phyloP scores from a whole-genome alignment of 2,329 filamentous ascomycete genomes.

The Monosporascus sp. region DNA sequence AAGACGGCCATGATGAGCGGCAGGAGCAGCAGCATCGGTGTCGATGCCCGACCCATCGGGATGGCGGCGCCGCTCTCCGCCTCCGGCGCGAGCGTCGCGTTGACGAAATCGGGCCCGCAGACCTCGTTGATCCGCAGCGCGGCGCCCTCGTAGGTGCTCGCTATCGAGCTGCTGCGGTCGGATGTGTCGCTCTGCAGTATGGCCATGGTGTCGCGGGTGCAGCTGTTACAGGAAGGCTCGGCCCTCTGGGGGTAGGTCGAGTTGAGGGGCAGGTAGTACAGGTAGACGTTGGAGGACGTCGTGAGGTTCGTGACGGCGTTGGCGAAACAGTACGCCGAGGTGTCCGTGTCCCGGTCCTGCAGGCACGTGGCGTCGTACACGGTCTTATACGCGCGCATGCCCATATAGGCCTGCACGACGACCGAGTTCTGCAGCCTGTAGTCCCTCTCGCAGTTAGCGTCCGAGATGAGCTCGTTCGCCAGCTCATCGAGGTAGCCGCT shows the following conservation, averaged over 20 bases:
- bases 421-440: constrained; percentile 61
- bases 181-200: constrained; percentile 68
- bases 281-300: constrained; percentile 66
- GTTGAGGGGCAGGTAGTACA: constrained; percentile 84
- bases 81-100: constrained; percentile 44
- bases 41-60: constrained; percentile 12
- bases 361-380: constrained; percentile 80
- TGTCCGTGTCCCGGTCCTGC: constrained; percentile 49
- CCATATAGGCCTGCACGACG: constrained; percentile 70
- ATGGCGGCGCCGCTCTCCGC: constrained; percentile 16
- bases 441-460: constrained; percentile 67
- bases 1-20: constrained; percentile 17
- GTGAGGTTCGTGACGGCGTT: constrained; percentile 74
- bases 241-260: constrained; percentile 61
- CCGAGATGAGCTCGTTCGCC: constrained; percentile 58
- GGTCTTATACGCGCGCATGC: constrained; percentile 70
- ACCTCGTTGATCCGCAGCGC: constrained; percentile 68
- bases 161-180: constrained; percentile 62
- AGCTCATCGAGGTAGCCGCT: constrained; percentile 57
- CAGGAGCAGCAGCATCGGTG: constrained; percentile 17
- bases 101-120: constrained; percentile 56
- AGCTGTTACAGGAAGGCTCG: constrained; percentile 70
- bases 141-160: constrained; percentile 63
- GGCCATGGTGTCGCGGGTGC: constrained; percentile 75
- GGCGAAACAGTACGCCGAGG: constrained; percentile 73